Conservation (phyloP, 768 basidiomycete species). For the Lactifluus hygrophoroides region DNA sequence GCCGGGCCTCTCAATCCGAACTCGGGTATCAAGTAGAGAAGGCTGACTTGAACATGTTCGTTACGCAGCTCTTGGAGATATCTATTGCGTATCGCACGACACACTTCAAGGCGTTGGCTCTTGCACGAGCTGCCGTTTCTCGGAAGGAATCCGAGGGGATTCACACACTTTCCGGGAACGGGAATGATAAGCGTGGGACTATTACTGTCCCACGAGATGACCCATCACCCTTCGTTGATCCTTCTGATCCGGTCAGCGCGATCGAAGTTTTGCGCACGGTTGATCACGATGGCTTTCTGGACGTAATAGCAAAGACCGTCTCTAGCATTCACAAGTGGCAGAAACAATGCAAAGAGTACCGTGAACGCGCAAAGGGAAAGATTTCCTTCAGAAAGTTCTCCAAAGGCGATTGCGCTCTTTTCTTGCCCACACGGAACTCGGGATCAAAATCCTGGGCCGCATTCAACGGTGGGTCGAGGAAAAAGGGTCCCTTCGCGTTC, state of each 20-base stretch:
- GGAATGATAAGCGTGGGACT: slow-evolving; percentile 37
- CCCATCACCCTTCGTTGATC: slow-evolving; percentile 59
- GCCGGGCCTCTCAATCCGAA: slow-evolving; percentile 56
- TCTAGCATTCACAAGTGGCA: slow-evolving; percentile 91
- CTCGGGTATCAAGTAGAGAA: slow-evolving; percentile 58
- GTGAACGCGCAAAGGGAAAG: slow-evolving; percentile 88
- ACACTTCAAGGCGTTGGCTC: slow-evolving; percentile 59
- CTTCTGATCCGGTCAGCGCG: slow-evolving; percentile 57
- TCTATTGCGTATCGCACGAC: slow-evolving; percentile 71
- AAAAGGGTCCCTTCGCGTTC: too few species aligned
- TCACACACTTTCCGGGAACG: background rate
- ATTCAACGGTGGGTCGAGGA: slow-evolving; percentile 76
- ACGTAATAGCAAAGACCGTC: slow-evolving; percentile 69
- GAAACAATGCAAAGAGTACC: slow-evolving; percentile 91
- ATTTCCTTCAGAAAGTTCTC: slow-evolving; percentile 92
- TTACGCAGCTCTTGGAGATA: slow-evolving; percentile 75
- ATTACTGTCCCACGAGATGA: slow-evolving; percentile 46
- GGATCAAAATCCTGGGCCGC: slow-evolving; percentile 93
- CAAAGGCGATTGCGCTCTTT: slow-evolving; percentile 89
- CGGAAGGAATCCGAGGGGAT: slow-evolving; percentile 21
- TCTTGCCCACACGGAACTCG: slow-evolving; percentile 90
- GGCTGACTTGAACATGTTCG: slow-evolving; percentile 49
- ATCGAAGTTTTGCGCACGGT: slow-evolving; percentile 62
- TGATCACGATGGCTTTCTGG: slow-evolving; percentile 78
- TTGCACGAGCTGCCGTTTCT: slow-evolving; percentile 47